These are phyloP conservation scores for Jaltomata sinuosa DNA, from an alignment of 257 asterid genomes.

Conservation along the genomic window DNA sequence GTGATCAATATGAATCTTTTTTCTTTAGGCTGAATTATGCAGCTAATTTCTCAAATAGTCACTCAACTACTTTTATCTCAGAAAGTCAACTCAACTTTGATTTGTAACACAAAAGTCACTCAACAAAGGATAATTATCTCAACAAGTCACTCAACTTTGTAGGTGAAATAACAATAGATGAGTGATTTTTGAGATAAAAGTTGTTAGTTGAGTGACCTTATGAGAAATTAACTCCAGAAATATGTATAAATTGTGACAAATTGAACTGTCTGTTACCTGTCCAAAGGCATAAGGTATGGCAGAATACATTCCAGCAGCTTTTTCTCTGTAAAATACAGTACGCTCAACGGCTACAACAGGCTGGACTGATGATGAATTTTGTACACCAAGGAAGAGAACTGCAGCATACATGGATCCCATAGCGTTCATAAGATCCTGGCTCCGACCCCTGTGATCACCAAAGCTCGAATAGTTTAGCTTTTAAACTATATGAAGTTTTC, in stretches of 20 bases:
- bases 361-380: background rate
- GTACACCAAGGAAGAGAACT: background rate
- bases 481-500: background rate
- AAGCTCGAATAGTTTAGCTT: background rate
- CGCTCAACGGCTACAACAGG: constrained; percentile 2
- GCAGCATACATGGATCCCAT: constrained; percentile 4
- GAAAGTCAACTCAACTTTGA: too few species aligned
- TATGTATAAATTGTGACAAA: background rate
- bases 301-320: constrained; percentile 2
- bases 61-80: background rate
- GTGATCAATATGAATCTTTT: background rate
- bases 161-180: too few species aligned
- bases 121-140: too few species aligned
- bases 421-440: background rate
- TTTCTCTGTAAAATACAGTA: background rate
- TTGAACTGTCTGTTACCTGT: background rate
- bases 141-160: too few species aligned
- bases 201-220: background rate
- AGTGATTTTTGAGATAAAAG: background rate
- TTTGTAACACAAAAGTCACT: too few species aligned
- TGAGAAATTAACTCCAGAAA: background rate
- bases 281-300: background rate
- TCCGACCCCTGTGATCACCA: background rate
- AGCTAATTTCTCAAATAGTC: background rate
- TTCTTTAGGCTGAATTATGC: background rate